phyloP scores from a whole-genome alignment of 805 yeast genomes.

The Scheffersomyces spartinae region DNA sequence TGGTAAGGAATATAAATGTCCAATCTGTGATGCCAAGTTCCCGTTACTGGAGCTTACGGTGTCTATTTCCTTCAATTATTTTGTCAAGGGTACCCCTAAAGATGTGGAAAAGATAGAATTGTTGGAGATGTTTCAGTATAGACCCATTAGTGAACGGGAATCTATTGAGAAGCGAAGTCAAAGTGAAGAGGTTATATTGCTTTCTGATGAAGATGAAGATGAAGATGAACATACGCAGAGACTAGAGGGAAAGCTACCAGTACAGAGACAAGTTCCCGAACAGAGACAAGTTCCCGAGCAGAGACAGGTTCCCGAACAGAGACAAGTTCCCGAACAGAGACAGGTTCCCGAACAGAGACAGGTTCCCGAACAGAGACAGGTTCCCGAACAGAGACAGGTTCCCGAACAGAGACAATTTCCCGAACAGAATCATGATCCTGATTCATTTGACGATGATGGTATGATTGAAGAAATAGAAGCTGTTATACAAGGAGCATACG shows the following conservation, averaged over 20 bases:
- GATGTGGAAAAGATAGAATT: slow-evolving; percentile 23
- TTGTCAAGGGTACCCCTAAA: slow-evolving; percentile 26
- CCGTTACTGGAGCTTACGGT: slow-evolving; percentile 21
- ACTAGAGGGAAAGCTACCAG: no score
- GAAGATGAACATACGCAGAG: no score
- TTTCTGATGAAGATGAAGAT: slow-evolving; percentile 21
- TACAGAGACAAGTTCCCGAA: no score
- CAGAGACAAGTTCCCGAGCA: no score
- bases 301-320: no score
- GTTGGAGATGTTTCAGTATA: slow-evolving; percentile 20
- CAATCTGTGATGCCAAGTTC: slow-evolving; percentile 26
- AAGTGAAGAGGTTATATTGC: slow-evolving; percentile 16
- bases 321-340: no score
- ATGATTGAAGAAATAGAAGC: slow-evolving; percentile 4
- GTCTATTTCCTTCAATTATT: slow-evolving; percentile 28
- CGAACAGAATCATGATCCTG: no score
- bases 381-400: no score
- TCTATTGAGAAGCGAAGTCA: slow-evolving; percentile 2
- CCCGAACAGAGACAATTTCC: no score
- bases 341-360: no score
- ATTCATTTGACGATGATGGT: no score
- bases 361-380: no score
- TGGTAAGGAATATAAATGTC: slow-evolving; percentile 25
- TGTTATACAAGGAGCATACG: slow-evolving; percentile 2
- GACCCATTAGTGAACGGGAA: slow-evolving; percentile 17